Evolutionary conservation across 2,329 filamentous ascomycete genomes (phyloP), one percentile per base, ranked within the genome.

Genomic region (Onygena corvina): DNA sequence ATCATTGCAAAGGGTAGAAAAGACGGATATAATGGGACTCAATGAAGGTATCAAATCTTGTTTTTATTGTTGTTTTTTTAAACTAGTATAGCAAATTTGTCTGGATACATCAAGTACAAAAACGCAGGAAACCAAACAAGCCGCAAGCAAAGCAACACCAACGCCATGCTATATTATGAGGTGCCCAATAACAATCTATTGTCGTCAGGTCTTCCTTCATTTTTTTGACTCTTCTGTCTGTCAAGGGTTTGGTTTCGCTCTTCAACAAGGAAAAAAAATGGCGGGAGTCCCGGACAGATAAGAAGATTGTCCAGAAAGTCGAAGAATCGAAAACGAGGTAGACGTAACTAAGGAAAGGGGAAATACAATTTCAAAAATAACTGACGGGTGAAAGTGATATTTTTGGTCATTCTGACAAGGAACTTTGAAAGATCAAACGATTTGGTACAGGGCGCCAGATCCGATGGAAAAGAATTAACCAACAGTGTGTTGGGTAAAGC

Each of bases 91-190:
- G n/a, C 3, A 42, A 27, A 6, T 27, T 40, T 40, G 16, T 38
- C 35, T 42, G 36, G 21, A 42, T 27, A 42, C 36, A 42, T 42
- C 36, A 29, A 42, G 36, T 23, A 38, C 34, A 42, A 27, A n/a
- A 42, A 25, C 36, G 36, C 21, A 27, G 36, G 21, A 27, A 46
- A 46, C 25, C 42, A 30, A 46, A 33, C 27, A 46, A 46, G 30
- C 42, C 42, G 16, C 42, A 40, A 31, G 25, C 29, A 45, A 53
- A 45, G 47, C 46, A 54, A 49, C 44, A 53, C 50, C 51, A 58
- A 58, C 56, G 54, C 57, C 56, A 52, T 54, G 56, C 54, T 59
- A 42, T 42, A 42, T 42, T 42, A 55, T 57, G 52, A 54, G 54
- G 49, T 54, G 49, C 46, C 44, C 50, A 52, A 56, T 53, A 55